Base-by-base conservation (phyloP, 306 rosid genomes). In the Alnus glutinosa region DNA sequence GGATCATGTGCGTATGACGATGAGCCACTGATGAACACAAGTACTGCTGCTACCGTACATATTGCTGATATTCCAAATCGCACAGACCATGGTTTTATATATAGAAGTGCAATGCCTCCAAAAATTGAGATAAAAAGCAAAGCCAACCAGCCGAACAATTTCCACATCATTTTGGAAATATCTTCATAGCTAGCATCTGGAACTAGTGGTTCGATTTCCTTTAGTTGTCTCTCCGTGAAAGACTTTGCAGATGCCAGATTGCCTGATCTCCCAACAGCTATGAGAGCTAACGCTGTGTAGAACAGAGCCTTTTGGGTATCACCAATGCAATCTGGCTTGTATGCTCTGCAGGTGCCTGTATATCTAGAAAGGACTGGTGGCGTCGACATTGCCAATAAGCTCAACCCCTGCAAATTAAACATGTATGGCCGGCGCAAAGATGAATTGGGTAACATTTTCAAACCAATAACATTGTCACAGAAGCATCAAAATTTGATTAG, bases 21-120 rank as follows among this genome's bases (percentile, higher is more conserved):
- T 4, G 61, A 64, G 48, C 86, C 82, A 61, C 75, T 85, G 46
- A 79, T 44, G 77, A 79, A 79, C 15, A 82, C 3, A 58, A 76
- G n/a, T 0, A 80, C 73, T 47, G 86, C 77, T 6, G 72, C 48
- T 14, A 73, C 79, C 9, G 67, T 58, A 36, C 15, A 37, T 14
- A 82, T 76, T 0, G 84, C 75, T 4, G 84, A 69, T 52, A 82
- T 71, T 0, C 83, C 88, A 58, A 75, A 85, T 55, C 75, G 77
- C 28, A 82, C 4, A 3, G 80, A 77, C 84, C 88, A 85, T 9
- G 84, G 71, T 44, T 75, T 85, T 16, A 82, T 47, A 47, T 8
- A 85, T 13, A 73, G 71, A 78, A 82, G 44, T 23, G 79, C 81
- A 18, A 75, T 34, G 37, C 52, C 67, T 52, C 84, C 89, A 19